Evolutionary conservation across 495 filamentous ascomycete species (phyloP), one percentile per base, ranked within the genome.

Genomic region (Penicillium manginii): DNA sequence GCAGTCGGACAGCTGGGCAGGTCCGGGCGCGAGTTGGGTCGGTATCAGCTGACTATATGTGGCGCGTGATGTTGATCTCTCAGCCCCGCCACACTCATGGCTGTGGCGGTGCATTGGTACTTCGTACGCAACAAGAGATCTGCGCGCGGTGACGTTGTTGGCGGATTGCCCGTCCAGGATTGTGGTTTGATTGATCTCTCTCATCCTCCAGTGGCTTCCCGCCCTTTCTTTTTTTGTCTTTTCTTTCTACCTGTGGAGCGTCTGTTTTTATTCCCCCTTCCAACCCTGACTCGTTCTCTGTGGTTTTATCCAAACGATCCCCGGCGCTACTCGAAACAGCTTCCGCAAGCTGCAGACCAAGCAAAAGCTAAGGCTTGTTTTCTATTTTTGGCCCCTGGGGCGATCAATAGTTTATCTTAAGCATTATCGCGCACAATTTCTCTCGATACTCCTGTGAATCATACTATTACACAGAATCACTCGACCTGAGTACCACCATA

Each of bases 41-140:
- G 35, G 51, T 57, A 66, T 67, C 64, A 37, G 64, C 50, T 67
- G 61, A 64, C 57, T 64, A 61, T 18, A 9, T 57, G 59, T 61
- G 59, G 59, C 59, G 42, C 1, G 59, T 61, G 54, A 9, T 17
- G 33, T 31, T 21, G 32, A 32, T 31, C 15, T 31, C 15, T 19
- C 17, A 43, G 40, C 40, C 40, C 14, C 42, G 55, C 55, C 60
- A 59, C 50, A 54, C 17, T 7, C 42, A 50, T 62, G 60, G 60
- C 60, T 59, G 29, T 45, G 42, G 26, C 26, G 6, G 26, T 29
- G 26, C 26, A 8, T 29, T 18, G 17, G 3, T 9, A 9, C 19
- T 19, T 23, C 19, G 45, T 47, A n/a, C 15, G 14, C 40, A 17
- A 45, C 40, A 21, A 21, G 43, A 50, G 43, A 50, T 26, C n/a